These are phyloP conservation scores for Rutstroemia sp. DNA, from an alignment of 2,329 filamentous ascomycete species.

Conservation along the genomic window DNA sequence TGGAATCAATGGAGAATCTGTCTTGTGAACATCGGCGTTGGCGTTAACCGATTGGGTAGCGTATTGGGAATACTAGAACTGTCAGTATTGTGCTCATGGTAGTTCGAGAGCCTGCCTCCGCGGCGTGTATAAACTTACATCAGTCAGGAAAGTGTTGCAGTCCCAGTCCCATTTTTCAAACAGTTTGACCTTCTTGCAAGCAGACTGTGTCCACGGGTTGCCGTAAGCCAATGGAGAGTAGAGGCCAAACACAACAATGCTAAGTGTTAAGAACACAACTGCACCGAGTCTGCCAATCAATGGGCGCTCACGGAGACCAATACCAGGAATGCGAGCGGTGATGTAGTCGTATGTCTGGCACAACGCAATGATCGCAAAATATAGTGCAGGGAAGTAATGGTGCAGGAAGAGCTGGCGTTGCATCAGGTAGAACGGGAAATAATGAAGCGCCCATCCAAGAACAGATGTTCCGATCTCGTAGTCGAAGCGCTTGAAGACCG, in stretches of 20 bases:
- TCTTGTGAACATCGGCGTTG: slow-evolving; percentile 25
- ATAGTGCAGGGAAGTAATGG: slow-evolving; percentile 95
- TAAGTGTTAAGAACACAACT: slow-evolving; percentile 65
- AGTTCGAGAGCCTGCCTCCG: slow-evolving; percentile 11
- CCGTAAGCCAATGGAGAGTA: slow-evolving; percentile 88
- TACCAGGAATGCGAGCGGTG: slow-evolving; percentile 61
- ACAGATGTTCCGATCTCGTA: slow-evolving; percentile 90
- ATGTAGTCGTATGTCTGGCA: slow-evolving; percentile 86
- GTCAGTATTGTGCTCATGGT: slow-evolving; percentile 13
- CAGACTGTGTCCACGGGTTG: slow-evolving; percentile 83
- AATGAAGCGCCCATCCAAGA: slow-evolving; percentile 94
- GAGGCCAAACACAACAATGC: slow-evolving; percentile 70
- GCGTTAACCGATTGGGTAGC: slow-evolving; percentile 21
- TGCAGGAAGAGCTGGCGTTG: slow-evolving; percentile 95
- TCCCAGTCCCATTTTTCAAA: slow-evolving; percentile 94
- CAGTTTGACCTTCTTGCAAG: slow-evolving; percentile 83
- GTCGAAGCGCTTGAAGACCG: slow-evolving; percentile 91
- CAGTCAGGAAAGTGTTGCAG: slow-evolving; percentile 85
- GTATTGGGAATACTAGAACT: slow-evolving; percentile 31
- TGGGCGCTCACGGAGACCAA: slow-evolving; percentile 63
- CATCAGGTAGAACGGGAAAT: slow-evolving; percentile 99
- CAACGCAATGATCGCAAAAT: slow-evolving; percentile 85
- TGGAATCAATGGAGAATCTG: slow-evolving; percentile 22
- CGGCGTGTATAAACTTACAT: slow-evolving; percentile 54
- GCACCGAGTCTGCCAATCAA: slow-evolving; percentile 68